Base-by-base conservation (phyloP, 345 rosid species). In the Trapa incisa region DNA sequence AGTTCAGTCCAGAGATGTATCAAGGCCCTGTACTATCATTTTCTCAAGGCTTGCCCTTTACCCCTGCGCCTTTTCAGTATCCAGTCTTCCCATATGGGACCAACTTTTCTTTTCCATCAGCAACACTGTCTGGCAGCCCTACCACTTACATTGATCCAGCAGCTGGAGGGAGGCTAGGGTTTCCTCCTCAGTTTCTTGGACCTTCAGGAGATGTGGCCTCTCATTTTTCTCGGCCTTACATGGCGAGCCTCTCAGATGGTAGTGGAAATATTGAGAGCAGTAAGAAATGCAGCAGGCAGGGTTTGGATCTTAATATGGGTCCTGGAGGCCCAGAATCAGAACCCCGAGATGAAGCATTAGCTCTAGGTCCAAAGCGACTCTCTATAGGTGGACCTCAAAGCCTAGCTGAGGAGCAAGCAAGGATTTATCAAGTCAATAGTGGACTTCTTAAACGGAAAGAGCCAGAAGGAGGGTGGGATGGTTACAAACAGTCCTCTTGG, bases 11-110 rank as follows among this genome's bases (percentile, higher is more conserved):
- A 61, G 99, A 91, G 68, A 54, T 79, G 35, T 87, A 77, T 70
- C 82, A 92, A 71, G 83, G 84, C 12, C 80, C 97, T 0, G 86
- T 94, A 35, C 69, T 94, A 66, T 75, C 88, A 8, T 85, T 97
- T 48, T 80, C 96, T 73, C 92, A 95, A 14, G 96, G 94, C 0
- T 68, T 85, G 56, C 76, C 99, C 2, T 89, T 83, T 65, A 84
- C 82, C 39, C 67, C 96, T 45, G 45, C 84, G 17, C 70, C 85
- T 29, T 94, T 81, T 72, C 99, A 87, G 74, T 94, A 88, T 81
- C 83, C 97, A 0, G 76, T 72, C 66, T 80, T 86, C 36, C 82
- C 95, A 50, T 87, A 88, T 76, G 86, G 85, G 22, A 64, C 80
- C 65, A 80, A 71, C 53, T 94, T 85, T 62, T 83, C 96, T 60